Base-by-base conservation (phyloP, 2,329 filamentous ascomycete genomes). In the Alternaria sp. region DNA sequence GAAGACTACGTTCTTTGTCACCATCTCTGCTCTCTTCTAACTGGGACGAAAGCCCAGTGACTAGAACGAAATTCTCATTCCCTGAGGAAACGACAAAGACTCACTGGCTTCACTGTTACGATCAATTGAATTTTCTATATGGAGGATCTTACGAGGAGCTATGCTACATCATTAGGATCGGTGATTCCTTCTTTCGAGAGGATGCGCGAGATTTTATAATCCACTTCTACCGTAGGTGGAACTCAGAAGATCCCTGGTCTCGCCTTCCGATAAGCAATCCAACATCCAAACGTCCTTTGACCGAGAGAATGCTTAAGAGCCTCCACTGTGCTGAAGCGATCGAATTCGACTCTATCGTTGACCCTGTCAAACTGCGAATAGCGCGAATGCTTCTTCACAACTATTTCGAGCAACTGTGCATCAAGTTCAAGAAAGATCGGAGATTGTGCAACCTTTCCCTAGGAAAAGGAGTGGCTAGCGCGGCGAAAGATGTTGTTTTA, bases 191-290 rank as follows among this genome's bases (percentile, higher is more conserved):
- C 30, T 43, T 59, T 36, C 12, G 12, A 59, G 16, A 59, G 25
- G 32, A 59, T 36, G 25, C 41, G n/a, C 4, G 18, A 54, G 41
- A 59, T 20, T 59, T 54, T 27, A 54, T 59, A 36, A 40, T n/a
- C 12, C 12, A 10, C n/a, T 59, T 59, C 56, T 59, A 43, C 56
- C 20, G 16, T 34, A 59, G 49, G 20, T 59, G 11, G 56, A 52
- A 25, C 40, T 34, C 28, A 59, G 49, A 59, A 54, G 43, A 59
- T 59, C 49, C 18, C 22, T 59, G 14, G 56, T 59, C 30, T 40
- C 18, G n/a, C 30, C 49, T 59, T 54, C 56, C 16, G 8, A 46
- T 34, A 27, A 16, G 43, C n/a, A 59, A 59, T 48, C 49, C 11
- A 59, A 52, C n/a, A 18, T 54, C 41, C 12, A 36, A 52, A 46